phyloP scores from a whole-genome alignment of 371 early-diverging fungal species.

The Mycotypha africana region DNA sequence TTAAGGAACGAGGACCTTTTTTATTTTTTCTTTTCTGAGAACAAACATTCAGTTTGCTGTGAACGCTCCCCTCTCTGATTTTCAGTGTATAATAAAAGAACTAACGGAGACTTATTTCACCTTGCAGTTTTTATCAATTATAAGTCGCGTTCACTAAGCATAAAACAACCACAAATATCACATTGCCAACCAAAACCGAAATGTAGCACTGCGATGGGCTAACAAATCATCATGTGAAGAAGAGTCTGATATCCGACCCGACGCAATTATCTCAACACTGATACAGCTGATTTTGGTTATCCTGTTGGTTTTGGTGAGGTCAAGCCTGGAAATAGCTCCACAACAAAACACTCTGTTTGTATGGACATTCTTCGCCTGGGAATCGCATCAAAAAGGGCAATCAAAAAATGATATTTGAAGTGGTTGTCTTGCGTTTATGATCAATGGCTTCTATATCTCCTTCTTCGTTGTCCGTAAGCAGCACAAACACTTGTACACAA shows the following conservation, averaged over 20 bases:
- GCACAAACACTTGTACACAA: conserved; percentile 11
- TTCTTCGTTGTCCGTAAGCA: conserved; percentile 20
- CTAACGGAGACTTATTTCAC: no score
- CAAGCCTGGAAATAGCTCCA: conserved; percentile 15
- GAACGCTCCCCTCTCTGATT: no score
- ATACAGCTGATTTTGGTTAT: conserved; percentile 12
- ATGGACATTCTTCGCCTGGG: conserved; percentile 17
- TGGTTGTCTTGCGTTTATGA: conserved; percentile 16
- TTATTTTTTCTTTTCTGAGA: no score
- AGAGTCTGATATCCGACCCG: conserved; percentile 8
- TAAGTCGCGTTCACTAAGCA: no score
- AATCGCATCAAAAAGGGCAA: conserved; percentile 16
- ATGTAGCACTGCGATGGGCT: conserved; percentile 10
- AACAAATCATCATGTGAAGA: conserved; percentile 9
- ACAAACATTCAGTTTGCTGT: no score
- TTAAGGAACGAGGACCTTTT: no score
- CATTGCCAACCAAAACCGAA: conserved; percentile 10
- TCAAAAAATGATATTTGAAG: conserved; percentile 11
- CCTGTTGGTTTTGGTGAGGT: conserved; percentile 16
- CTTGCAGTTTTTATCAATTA: no score
- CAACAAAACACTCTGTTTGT: conserved; percentile 15
- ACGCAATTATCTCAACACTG: conserved; percentile 13
- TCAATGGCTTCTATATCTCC: conserved; percentile 12
- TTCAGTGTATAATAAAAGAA: no score
- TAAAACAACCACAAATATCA: no score